Percentiles rank a stretch among this genome's conserved stretches.
These are phyloP conservation scores for Solanum stenotomum DNA, from an alignment of 257 asterid genomes.

Conservation along the genomic window DNA sequence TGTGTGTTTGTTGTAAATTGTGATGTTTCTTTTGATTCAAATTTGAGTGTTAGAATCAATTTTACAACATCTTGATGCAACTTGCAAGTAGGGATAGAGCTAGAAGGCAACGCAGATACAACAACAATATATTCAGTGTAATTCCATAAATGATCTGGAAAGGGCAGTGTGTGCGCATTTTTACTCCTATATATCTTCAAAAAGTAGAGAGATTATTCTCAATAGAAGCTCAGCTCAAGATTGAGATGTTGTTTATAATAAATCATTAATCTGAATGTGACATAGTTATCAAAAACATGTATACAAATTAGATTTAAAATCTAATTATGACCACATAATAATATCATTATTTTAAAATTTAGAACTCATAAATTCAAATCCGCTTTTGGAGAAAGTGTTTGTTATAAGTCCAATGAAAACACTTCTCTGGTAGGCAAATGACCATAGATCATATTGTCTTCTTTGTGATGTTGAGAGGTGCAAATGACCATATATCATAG, in stretches of 20 bases:
- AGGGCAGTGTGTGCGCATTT: not conserved
- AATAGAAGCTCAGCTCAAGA: fast-evolving
- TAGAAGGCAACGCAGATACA: not conserved
- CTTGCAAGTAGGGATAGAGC: not conserved
- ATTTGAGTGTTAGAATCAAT: not conserved
- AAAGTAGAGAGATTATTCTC: not conserved
- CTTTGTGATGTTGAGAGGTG: not conserved
- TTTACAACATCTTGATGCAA: not conserved
- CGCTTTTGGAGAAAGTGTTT: not conserved
- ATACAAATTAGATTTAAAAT: not conserved
- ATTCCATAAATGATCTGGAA: not conserved
- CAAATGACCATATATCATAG: not conserved
- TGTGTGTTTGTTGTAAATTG: not conserved
- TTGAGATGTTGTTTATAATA: not conserved
- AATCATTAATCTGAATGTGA: not conserved
- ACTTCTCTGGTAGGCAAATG: not conserved
- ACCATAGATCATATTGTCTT: not conserved
- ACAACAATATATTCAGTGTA: not conserved
- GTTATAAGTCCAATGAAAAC: not conserved
- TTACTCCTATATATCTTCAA: not conserved
- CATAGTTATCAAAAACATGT: not conserved
- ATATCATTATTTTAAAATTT: not conserved
- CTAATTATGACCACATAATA: not conserved
- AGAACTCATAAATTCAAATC: not conserved
- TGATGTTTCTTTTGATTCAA: not conserved